Percentiles rank a stretch among this genome's conserved stretches.
phyloP scores from a whole-genome alignment of 208 protist genomes.

The Trypanosomatidae sp. region DNA sequence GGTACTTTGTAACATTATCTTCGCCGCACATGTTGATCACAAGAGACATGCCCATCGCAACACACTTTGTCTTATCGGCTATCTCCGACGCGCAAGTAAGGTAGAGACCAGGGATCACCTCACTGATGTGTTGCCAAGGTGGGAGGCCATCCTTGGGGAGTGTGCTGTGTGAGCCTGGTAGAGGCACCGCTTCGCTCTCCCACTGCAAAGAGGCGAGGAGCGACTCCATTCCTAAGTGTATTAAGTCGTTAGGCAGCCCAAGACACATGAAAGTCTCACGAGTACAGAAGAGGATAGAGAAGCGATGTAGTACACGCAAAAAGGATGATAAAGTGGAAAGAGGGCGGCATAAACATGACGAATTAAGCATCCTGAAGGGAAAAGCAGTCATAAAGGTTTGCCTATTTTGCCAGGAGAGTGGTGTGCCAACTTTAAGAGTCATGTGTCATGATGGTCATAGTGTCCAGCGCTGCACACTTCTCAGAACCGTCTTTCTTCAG shows the following conservation, averaged over 20 bases:
- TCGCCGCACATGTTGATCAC: slow-evolving; percentile 74
- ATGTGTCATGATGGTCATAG: not conserved
- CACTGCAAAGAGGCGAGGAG: slow-evolving; percentile 37
- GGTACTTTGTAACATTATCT: slow-evolving; percentile 45
- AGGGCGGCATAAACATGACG: not conserved
- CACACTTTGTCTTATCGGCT: slow-evolving; percentile 33
- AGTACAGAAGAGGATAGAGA: not conserved
- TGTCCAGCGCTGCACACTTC: not conserved
- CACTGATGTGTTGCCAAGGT: slow-evolving; percentile 68
- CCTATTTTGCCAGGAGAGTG: not conserved
- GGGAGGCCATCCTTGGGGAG: slow-evolving; percentile 19
- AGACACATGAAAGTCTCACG: not conserved
- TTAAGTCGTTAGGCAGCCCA: not conserved
- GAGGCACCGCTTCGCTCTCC: slow-evolving; percentile 21
- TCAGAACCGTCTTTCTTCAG: not conserved
- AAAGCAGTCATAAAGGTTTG: too few species aligned
- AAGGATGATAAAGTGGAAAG: not conserved
- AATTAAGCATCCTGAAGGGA: not conserved
- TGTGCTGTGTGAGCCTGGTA: slow-evolving; percentile 34
- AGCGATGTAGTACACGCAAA: not conserved
- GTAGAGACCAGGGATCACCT: slow-evolving; percentile 76
- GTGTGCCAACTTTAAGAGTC: not conserved
- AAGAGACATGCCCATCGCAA: slow-evolving; percentile 41
- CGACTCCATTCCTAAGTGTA: slow-evolving; percentile 7
- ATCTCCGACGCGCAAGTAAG: slow-evolving; percentile 68